Evolutionary conservation across 352 stramenopile genomes (phyloP).

Genomic region (Aphanomyces euteiches): DNA sequence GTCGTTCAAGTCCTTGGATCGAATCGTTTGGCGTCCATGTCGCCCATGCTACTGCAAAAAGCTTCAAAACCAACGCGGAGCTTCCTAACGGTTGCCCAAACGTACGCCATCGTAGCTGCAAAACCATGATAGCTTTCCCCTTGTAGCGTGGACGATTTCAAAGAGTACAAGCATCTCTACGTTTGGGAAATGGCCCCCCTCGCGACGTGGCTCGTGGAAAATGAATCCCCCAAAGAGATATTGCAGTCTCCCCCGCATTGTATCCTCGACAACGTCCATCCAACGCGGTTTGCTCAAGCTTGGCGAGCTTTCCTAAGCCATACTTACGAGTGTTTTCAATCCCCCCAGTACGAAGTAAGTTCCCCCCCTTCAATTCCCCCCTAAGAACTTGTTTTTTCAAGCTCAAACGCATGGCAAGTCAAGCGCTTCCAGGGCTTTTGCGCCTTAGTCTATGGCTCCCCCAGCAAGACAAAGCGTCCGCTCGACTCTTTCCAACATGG

Average conservation of each 20-base stretch:
- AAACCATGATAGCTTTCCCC: background rate
- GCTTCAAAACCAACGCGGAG: background rate
- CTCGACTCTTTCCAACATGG: conserved; percentile 31
- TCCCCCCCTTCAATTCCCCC: too few species aligned
- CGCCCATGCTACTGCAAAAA: background rate
- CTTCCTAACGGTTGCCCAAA: background rate
- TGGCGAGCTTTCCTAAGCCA: conserved; percentile 44
- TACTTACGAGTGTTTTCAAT: conserved; percentile 43
- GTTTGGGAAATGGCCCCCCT: conserved; percentile 23
- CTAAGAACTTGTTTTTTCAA: conserved; percentile 35
- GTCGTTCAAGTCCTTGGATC: conserved; percentile 47
- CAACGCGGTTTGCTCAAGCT: conserved; percentile 38
- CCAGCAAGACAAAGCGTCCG: conserved; percentile 23
- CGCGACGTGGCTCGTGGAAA: conserved; percentile 43
- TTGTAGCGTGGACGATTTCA: background rate
- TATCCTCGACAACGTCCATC: conserved; percentile 12
- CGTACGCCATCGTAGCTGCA: background rate
- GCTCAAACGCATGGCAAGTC: conserved; percentile 55
- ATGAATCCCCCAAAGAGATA: conserved; percentile 29
- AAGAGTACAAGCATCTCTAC: background rate
- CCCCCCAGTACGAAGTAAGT: conserved; percentile 39
- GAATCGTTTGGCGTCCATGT: conserved; percentile 30
- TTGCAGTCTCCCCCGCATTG: background rate
- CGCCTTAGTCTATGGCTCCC: conserved; percentile 49
- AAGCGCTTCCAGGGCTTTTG: conserved; percentile 54